Percentiles rank a stretch among this genome's conserved stretches.
These are phyloP conservation scores for Lecanicillium sp. DNA, from an alignment of 2,329 filamentous ascomycete genomes.

Conservation along the genomic window DNA sequence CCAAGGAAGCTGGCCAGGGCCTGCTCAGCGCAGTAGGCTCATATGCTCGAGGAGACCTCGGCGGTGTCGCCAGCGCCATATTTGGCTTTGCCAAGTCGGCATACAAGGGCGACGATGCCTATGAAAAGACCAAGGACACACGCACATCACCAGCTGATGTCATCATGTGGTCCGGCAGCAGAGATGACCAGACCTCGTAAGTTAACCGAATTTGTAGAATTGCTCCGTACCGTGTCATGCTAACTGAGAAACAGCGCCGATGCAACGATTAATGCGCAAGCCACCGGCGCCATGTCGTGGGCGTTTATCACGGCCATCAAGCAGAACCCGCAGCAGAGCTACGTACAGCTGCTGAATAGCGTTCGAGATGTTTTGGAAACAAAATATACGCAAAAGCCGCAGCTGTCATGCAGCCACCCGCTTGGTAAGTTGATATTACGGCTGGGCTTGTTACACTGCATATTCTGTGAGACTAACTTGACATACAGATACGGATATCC, in stretches of 20 bases:
- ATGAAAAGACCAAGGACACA: constrained; percentile 74
- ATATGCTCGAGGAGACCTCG: constrained; percentile 77
- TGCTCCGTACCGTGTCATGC: constrained; percentile 26
- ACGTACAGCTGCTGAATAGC: constrained; percentile 90
- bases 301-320: constrained; percentile 88
- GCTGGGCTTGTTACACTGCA: constrained; percentile 1
- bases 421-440: constrained; percentile 59
- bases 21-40: constrained; percentile 64
- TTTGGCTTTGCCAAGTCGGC: constrained; percentile 84
- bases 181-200: constrained; percentile 84
- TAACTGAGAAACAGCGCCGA: constrained; percentile 57
- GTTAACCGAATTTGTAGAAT: constrained; percentile 27
- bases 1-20: constrained; percentile 69
- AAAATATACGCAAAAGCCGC: constrained; percentile 91
- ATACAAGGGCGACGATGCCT: constrained; percentile 66
- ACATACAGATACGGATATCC: constrained; percentile 49
- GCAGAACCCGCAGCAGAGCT: constrained; percentile 92
- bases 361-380: constrained; percentile 81
- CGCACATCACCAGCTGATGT: constrained; percentile 94
- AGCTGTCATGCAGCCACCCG: constrained; percentile 92
- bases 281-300: constrained; percentile 97
- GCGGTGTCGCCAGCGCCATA: constrained; percentile 71
- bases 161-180: constrained; percentile 95
- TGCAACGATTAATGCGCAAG: constrained; percentile 77
- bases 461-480: constrained; percentile 9